These are phyloP conservation scores for Kwoniella sp. DNA, from an alignment of 768 basidiomycete genomes.

Conservation along the genomic window DNA sequence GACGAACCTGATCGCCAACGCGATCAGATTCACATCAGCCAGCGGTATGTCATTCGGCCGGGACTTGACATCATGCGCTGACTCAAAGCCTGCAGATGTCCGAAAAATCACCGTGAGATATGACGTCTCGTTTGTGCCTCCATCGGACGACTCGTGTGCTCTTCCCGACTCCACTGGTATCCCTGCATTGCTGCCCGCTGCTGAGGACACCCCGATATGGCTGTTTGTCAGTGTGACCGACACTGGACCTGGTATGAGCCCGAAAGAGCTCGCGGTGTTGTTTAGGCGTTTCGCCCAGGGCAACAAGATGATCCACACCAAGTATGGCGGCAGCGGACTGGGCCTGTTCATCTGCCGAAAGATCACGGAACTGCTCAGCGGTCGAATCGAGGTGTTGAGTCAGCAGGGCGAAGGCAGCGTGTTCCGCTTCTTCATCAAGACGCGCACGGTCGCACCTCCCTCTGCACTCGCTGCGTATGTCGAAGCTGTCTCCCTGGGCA, in stretches of 20 bases:
- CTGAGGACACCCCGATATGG: constrained; percentile 31
- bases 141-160: constrained; percentile 37
- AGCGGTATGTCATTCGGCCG: constrained; percentile 9
- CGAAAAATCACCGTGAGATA: constrained; percentile 40
- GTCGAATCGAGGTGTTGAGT: constrained; percentile 46
- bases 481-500: constrained; percentile 2
- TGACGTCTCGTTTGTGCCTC: constrained; percentile 46
- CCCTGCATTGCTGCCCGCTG: constrained; percentile 20
- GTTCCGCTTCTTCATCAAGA: constrained; percentile 46
- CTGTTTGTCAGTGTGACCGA: constrained; percentile 42
- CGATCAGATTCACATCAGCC: constrained; percentile 45
- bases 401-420: constrained; percentile 40
- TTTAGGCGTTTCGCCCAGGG: constrained; percentile 47
- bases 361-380: constrained; percentile 47
- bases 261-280: constrained; percentile 37
- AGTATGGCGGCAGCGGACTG: constrained; percentile 47
- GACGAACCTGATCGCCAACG: constrained; percentile 50
- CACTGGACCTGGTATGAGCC: constrained; percentile 45
- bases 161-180: constrained; percentile 24
- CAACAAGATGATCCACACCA: constrained; percentile 42
- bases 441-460: constrained; percentile 24
- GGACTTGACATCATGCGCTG: too few relatives aligned
- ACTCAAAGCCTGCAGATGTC: too few relatives aligned
- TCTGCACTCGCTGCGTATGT: constrained; percentile 13
- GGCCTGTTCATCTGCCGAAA: constrained; percentile 47